Conservation (phyloP, 495 filamentous ascomycete species). For the Neurospora pannonica region DNA sequence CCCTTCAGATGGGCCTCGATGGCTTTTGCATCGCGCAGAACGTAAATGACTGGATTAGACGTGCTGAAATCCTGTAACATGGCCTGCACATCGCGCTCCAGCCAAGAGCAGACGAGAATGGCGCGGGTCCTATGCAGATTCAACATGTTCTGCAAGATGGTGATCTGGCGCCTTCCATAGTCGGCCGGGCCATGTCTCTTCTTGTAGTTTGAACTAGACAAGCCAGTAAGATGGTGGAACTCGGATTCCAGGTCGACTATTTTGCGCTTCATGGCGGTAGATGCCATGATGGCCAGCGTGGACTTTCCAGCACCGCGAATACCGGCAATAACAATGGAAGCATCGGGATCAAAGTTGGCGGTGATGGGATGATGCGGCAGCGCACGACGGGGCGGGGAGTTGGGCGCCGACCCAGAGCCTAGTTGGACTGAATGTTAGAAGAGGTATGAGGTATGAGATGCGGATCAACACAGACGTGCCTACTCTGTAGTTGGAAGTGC, state of each 20-base stretch:
- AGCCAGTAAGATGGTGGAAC: slow-evolving; percentile 51
- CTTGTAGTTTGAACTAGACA: slow-evolving; percentile 49
- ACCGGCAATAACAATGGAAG: slow-evolving; percentile 60
- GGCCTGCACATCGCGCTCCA: slow-evolving; percentile 45
- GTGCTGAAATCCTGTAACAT: slow-evolving; percentile 43
- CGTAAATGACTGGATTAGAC: slow-evolving; percentile 57
- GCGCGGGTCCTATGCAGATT: slow-evolving; percentile 47
- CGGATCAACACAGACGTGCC: background rate
- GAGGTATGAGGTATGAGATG: background rate
- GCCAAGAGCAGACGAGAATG: slow-evolving; percentile 55
- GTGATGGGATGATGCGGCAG: background rate
- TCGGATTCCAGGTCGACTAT: slow-evolving; percentile 55
- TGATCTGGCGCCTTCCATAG: slow-evolving; percentile 46
- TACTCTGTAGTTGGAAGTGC: background rate
- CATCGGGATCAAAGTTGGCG: slow-evolving; percentile 40
- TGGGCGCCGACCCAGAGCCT: slow-evolving; percentile 6
- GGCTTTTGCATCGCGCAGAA: slow-evolving; percentile 51
- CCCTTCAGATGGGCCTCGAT: slow-evolving; percentile 51
- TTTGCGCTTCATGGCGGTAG: slow-evolving; percentile 50
- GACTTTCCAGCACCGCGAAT: slow-evolving; percentile 63
- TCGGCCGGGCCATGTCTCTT: slow-evolving; percentile 44
- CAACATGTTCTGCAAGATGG: slow-evolving; percentile 50
- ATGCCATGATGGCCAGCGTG: slow-evolving; percentile 58
- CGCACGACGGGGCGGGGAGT: slow-evolving; percentile 2
- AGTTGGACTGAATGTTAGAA: background rate